Conservation (phyloP, 2,329 filamentous ascomycete genomes). For the Bimuria novae-zelandiae region DNA sequence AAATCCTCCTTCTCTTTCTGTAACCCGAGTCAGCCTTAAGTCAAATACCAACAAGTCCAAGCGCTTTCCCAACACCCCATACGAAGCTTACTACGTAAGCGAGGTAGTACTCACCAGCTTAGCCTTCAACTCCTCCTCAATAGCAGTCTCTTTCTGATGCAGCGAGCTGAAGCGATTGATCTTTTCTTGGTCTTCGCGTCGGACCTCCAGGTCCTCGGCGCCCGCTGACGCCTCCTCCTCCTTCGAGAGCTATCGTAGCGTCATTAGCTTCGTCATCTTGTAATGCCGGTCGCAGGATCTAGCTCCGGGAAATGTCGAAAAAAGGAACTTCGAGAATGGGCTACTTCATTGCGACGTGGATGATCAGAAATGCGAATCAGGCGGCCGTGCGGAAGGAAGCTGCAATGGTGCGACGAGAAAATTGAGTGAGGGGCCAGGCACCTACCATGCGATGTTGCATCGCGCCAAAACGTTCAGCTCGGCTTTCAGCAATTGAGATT, state of each 20-base stretch:
- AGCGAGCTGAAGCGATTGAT: slow-evolving; percentile 97
- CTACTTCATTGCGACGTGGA: background rate
- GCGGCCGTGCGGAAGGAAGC: no score
- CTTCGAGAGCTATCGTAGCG: slow-evolving; percentile 73
- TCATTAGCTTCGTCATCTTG: slow-evolving; percentile 19
- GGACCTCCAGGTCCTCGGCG: slow-evolving; percentile 86
- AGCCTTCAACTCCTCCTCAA: slow-evolving; percentile 78
- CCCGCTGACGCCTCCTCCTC: slow-evolving; percentile 80
- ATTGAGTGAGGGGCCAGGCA: slow-evolving; percentile 1
- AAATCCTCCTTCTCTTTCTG: slow-evolving; percentile 99
- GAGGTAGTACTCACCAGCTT: slow-evolving; percentile 69
- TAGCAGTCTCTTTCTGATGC: slow-evolving; percentile 78
- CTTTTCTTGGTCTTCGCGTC: slow-evolving; percentile 96
- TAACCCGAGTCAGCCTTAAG: slow-evolving; percentile 2
- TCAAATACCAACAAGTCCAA: background rate
- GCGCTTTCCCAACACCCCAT: background rate
- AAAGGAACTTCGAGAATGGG: background rate
- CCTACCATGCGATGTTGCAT: slow-evolving; percentile 18
- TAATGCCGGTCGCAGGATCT: background rate
- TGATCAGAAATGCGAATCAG: no score
- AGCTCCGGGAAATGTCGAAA: background rate
- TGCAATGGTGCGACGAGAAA: background rate
- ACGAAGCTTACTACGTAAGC: background rate
- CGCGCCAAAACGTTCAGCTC: background rate
- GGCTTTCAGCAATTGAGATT: background rate